Evolutionary conservation across 495 filamentous ascomycete species (phyloP).

Genomic region (Penicillium flavigenum): DNA sequence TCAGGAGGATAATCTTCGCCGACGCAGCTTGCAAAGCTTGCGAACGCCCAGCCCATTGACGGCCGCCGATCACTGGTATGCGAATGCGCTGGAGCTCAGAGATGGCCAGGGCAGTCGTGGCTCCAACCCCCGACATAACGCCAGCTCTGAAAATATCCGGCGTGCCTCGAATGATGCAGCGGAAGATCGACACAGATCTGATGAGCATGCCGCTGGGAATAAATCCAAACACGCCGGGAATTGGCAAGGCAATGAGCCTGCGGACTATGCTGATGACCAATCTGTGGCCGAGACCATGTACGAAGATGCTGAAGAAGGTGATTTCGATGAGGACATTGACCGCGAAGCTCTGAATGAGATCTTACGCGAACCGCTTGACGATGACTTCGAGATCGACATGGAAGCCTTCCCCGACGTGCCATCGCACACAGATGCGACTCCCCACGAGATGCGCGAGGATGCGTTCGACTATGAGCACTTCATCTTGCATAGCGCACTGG

Average conservation of each 20-base stretch:
- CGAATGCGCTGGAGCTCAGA: slow-evolving; percentile 47
- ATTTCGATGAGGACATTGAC: slow-evolving; percentile 53
- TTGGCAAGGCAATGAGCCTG: slow-evolving; percentile 12
- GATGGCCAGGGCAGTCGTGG: slow-evolving; percentile 31
- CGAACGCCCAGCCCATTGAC: slow-evolving; percentile 84
- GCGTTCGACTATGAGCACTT: slow-evolving; percentile 98
- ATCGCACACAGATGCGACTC: slow-evolving; percentile 33
- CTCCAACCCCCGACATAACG: slow-evolving; percentile 21
- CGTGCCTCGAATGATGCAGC: slow-evolving; percentile 1
- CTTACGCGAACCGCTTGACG: slow-evolving; percentile 44
- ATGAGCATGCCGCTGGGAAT: slow-evolving; percentile 5
- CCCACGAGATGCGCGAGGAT: slow-evolving; percentile 93
- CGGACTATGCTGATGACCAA: slow-evolving; percentile 33
- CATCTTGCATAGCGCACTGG: slow-evolving; percentile 87
- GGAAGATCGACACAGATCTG: slow-evolving; percentile 4
- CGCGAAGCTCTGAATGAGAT: slow-evolving; percentile 48
- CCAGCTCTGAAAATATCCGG: slow-evolving; percentile 22
- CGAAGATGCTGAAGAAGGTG: slow-evolving; percentile 56
- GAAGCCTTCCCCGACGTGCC: slow-evolving; percentile 7
- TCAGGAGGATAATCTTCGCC: slow-evolving; percentile 75
- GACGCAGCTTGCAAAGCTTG: slow-evolving; percentile 80
- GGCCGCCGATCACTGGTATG: slow-evolving; percentile 74
- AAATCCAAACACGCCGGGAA: slow-evolving; percentile 15
- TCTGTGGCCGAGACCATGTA: slow-evolving; percentile 55
- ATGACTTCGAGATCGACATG: slow-evolving; percentile 30